Percentiles rank a stretch among this genome's conserved stretches.
Evolutionary conservation across 1,284 basidiomycete genomes (phyloP).

Genomic region (Mycosarcoma maydis): DNA sequence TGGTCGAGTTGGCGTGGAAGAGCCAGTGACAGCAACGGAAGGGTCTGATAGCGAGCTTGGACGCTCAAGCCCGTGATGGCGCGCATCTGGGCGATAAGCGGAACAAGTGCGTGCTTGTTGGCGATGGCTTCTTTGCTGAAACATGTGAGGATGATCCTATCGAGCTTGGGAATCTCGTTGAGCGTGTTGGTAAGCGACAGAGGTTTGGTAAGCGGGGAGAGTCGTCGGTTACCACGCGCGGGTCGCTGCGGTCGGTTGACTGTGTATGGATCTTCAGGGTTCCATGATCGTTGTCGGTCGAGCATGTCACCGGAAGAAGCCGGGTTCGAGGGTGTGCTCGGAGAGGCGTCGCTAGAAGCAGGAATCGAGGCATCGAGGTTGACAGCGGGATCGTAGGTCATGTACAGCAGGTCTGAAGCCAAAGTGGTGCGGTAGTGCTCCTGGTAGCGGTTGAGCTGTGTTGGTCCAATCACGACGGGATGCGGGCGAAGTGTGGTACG

Average conservation of each 20-base stretch:
- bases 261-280: conserved; percentile 81
- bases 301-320: conserved; percentile 9
- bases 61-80: conserved; percentile 84
- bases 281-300: conserved; percentile 73
- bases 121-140: conserved; percentile 71
- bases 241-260: conserved; percentile 76
- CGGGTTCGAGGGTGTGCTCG: conserved; percentile 5
- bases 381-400: conserved; percentile 77
- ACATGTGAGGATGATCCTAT: conserved; percentile 75
- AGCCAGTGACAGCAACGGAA: not conserved
- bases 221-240: conserved; percentile 73
- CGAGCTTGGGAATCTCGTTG: conserved; percentile 73
- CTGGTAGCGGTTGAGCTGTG: conserved; percentile 78
- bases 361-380: conserved; percentile 16
- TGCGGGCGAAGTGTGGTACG: conserved; percentile 50
- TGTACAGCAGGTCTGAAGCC: conserved; percentile 89
- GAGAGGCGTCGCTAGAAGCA: conserved; percentile 15
- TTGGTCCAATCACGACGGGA: conserved; percentile 69
- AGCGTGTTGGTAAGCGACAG: conserved; percentile 33
- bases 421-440: conserved; percentile 88
- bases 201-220: conserved; percentile 53
- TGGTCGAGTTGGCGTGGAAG: not conserved
- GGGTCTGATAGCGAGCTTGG: conserved; percentile 49
- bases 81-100: conserved; percentile 84
- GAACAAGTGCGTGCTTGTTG: conserved; percentile 81